phyloP scores from a whole-genome alignment of 805 yeast genomes.

The Yarrowia alimentaria region DNA sequence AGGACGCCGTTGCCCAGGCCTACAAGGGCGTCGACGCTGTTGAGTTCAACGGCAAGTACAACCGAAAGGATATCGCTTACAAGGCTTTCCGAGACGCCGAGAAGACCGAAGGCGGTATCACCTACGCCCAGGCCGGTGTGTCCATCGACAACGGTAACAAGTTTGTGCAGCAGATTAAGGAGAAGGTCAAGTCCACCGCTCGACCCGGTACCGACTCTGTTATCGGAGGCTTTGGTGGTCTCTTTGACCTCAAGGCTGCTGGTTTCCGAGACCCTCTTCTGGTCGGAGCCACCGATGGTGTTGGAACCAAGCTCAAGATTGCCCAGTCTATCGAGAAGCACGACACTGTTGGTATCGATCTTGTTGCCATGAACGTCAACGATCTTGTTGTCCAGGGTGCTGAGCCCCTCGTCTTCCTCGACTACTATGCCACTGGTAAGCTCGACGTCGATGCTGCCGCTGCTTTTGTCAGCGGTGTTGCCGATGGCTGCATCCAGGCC shows the following conservation, averaged over 20 bases:
- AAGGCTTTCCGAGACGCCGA: constrained; percentile 68
- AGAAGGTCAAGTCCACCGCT: constrained; percentile 84
- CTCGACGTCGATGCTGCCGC: constrained; percentile 81
- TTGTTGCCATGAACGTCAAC: constrained; percentile 98
- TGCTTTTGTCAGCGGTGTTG: constrained; percentile 90
- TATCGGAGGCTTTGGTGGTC: constrained; percentile 98
- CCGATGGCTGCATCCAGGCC: constrained; percentile 89
- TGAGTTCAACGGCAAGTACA: constrained; percentile 69
- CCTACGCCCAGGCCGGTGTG: constrained; percentile 96
- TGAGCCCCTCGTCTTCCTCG: constrained; percentile 91
- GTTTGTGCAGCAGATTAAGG: constrained; percentile 86
- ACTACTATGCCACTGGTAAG: constrained; percentile 94
- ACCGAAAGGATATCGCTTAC: constrained; percentile 92
- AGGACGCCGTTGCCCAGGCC: constrained; percentile 80
- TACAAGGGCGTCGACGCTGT: constrained; percentile 81
- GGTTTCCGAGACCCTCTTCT: constrained; percentile 76
- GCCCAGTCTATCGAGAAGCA: constrained; percentile 89
- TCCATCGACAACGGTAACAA: constrained; percentile 94
- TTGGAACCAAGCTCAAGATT: constrained; percentile 92
- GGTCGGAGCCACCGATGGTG: constrained; percentile 99
- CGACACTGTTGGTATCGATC: constrained; percentile 96
- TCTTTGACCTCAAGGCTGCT: constrained; percentile 84
- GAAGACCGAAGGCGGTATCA: constrained; percentile 46
- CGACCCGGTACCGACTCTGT: constrained; percentile 97
- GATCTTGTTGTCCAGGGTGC: constrained; percentile 99